Conservation (phyloP, 768 basidiomycete species). For the Kondoa subrosea region DNA sequence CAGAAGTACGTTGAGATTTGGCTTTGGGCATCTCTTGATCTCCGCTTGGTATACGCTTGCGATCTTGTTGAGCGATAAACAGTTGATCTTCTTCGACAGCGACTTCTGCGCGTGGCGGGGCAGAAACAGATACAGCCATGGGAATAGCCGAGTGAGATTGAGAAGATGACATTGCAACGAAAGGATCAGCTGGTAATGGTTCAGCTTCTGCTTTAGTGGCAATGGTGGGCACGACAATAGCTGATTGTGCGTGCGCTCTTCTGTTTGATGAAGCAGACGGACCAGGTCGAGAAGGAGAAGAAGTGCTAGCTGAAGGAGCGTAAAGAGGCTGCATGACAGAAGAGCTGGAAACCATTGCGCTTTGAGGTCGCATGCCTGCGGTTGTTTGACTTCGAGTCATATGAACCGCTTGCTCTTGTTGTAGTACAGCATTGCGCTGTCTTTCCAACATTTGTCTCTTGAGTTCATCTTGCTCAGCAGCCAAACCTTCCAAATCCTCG, state of each 20-base stretch:
- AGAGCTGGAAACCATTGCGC: slow-evolving; percentile 17
- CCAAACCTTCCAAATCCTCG: slow-evolving; percentile 58
- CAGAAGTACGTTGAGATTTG: slow-evolving; percentile 12
- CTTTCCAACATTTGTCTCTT: slow-evolving; percentile 49
- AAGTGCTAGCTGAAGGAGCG: slow-evolving; percentile 1
- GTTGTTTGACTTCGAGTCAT: slow-evolving; percentile 27
- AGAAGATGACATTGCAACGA: not conserved
- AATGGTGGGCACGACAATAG: slow-evolving; percentile 8
- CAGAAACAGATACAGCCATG: slow-evolving; percentile 15
- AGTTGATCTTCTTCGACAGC: slow-evolving; percentile 9
- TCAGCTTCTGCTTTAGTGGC: not conserved
- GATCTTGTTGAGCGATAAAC: slow-evolving; percentile 8
- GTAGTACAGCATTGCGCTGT: slow-evolving; percentile 37
- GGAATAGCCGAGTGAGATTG: slow-evolving; percentile 5
- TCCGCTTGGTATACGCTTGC: not conserved
- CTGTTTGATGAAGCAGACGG: not conserved
- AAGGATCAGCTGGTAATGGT: slow-evolving; percentile 1
- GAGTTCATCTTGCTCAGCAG: slow-evolving; percentile 68
- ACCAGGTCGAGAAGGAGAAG: not conserved
- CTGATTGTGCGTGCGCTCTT: slow-evolving; percentile 3
- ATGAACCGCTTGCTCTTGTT: slow-evolving; percentile 6
- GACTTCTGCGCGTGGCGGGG: slow-evolving; percentile 16
- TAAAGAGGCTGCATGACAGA: slow-evolving; percentile 14
- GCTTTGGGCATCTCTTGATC: slow-evolving; percentile 3
- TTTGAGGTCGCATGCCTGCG: slow-evolving; percentile 12